Evolutionary conservation across 1,284 basidiomycete species (phyloP).

Genomic region (Sporisorium scitamineum): DNA sequence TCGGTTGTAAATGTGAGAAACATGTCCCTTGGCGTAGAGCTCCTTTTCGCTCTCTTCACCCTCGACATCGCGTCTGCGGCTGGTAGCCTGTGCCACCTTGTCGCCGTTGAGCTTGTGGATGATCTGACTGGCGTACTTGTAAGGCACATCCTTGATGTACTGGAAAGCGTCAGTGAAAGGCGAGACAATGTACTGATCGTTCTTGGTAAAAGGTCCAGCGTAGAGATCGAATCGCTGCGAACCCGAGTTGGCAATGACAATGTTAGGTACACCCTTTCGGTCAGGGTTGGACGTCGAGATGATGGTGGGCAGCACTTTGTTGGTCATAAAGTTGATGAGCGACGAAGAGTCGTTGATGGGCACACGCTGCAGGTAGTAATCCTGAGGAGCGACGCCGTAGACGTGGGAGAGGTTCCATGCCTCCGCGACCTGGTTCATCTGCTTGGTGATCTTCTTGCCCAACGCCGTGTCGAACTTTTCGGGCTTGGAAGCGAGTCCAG

Average conservation of each 20-base stretch:
- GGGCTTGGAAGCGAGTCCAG: conserved; percentile 38
- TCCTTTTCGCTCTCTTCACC: conserved; percentile 27
- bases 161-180: conserved; percentile 64
- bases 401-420: conserved; percentile 62
- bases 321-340: conserved; percentile 59
- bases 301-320: conserved; percentile 63
- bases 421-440: conserved; percentile 54
- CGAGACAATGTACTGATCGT: conserved; percentile 66
- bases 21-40: conserved; percentile 42
- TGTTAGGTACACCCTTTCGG: conserved; percentile 46
- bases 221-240: conserved; percentile 64
- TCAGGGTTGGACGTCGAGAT: conserved; percentile 59
- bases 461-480: conserved; percentile 52
- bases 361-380: conserved; percentile 65
- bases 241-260: conserved; percentile 63
- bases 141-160: conserved; percentile 60
- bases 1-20: conserved; percentile 47
- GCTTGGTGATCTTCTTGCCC: conserved; percentile 52
- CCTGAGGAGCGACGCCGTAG: conserved; percentile 59
- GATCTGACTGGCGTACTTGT: conserved; percentile 53
- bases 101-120: conserved; percentile 50
- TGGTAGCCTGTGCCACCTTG: conserved; percentile 17
- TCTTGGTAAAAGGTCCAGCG: conserved; percentile 61
- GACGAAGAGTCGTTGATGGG: conserved; percentile 47
- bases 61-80: conserved; percentile 17